phyloP scores from a whole-genome alignment of 2,329 filamentous ascomycete genomes.

The Ophiognomonia clavigignenti-juglandacearum region DNA sequence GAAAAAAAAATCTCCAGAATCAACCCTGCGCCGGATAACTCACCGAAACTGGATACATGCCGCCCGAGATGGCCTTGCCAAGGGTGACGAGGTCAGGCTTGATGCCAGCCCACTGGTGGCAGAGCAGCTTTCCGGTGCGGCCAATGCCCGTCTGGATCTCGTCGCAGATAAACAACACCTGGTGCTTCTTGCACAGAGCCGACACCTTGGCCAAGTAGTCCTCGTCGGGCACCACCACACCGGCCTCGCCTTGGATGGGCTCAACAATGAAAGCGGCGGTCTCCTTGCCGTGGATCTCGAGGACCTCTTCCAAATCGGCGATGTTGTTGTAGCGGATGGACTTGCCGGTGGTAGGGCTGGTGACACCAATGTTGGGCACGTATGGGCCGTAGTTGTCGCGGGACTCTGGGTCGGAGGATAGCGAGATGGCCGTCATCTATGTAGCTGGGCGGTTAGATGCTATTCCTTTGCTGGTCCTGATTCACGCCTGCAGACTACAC shows the following conservation, averaged over 20 bases:
- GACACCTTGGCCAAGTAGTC: slow-evolving; percentile 78
- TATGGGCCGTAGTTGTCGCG: slow-evolving; percentile 97
- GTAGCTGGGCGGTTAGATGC: slow-evolving; percentile 8
- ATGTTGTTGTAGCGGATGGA: slow-evolving; percentile 84
- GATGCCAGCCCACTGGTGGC: slow-evolving; percentile 90
- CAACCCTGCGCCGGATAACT: background rate
- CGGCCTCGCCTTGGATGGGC: slow-evolving; percentile 95
- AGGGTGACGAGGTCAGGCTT: slow-evolving; percentile 93
- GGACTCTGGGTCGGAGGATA: slow-evolving; percentile 93
- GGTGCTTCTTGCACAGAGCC: slow-evolving; percentile 88
- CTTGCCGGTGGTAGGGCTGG: slow-evolving; percentile 69
- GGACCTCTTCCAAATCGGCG: slow-evolving; percentile 69
- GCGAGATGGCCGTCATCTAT: slow-evolving; percentile 87
- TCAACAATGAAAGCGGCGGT: slow-evolving; percentile 92
- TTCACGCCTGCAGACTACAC: slow-evolving; percentile 27
- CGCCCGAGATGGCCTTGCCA: slow-evolving; percentile 95
- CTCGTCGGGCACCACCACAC: slow-evolving; percentile 90
- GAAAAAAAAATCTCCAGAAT: background rate
- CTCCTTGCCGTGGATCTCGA: slow-evolving; percentile 76
- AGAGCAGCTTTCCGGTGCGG: slow-evolving; percentile 88
- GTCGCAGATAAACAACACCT: slow-evolving; percentile 92
- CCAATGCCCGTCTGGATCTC: slow-evolving; percentile 99
- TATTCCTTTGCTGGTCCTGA: slow-evolving; percentile 1
- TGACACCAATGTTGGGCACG: slow-evolving; percentile 79
- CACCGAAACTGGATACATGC: slow-evolving; percentile 84